Evolutionary conservation across 805 yeast species (phyloP), one percentile per base, ranked within the genome.

Genomic region (Sugiyamaella smithiae): DNA sequence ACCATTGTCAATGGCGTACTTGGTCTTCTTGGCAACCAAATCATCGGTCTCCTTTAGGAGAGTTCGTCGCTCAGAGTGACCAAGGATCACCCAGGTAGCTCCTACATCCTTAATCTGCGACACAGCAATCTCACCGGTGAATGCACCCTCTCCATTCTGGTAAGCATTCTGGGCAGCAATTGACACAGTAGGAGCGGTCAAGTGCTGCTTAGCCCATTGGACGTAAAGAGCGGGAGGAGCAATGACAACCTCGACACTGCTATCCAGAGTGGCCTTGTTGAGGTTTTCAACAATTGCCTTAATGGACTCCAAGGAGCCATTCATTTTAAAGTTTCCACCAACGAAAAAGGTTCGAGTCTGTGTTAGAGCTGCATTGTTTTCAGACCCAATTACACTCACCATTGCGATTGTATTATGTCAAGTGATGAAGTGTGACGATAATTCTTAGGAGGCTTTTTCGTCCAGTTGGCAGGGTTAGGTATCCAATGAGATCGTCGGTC

Each of bases 241-340:
- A 71, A 93, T 80, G 56, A 91, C 99, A 60, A 93, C 97, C 75
- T 91, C 93, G 52, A 86, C 91, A 65, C 83, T 75, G 46, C 78
- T 64, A 57, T 95, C 86, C 60, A 93, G 75, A 45, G 80, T 75
- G 58, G 95, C 85, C 47, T 72, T 68, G 80, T 91, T 91, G 67
- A 93, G 80, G 74, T 82, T 76, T 57, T 82, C 90, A 56, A 91
- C 84, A 67, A 93, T 90, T 61, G 80, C 73, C 70, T 81, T 80
- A 71, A 93, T 86, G 62, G 93, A 85, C 63, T 78, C 80, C 74
- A 83, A 84, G 67, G 95, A 75, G 69, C 99, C 99, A 81, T 93
- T 93, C 88, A 93, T 84, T 75, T 93, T 93, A 82, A 93, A 91
- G 89, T 93, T 93, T 67, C 99, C 99, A 64, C 99, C 99, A 67